Conservation (phyloP, 2,329 filamentous ascomycete genomes). For the Parastagonospora avenae region DNA sequence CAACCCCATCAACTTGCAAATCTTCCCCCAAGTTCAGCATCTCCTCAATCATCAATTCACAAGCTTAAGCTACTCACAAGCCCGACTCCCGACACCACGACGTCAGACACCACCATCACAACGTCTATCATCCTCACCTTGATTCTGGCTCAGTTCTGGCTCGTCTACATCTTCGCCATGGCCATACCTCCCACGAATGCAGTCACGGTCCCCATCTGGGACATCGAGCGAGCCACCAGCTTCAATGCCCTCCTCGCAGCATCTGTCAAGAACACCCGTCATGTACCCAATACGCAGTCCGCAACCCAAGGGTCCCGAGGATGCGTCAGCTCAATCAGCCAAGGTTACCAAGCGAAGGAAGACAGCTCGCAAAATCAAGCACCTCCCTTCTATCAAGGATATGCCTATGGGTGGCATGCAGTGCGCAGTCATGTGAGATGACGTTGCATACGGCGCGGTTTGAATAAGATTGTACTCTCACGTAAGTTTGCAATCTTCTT, state of each 20-base stretch:
- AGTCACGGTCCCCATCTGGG: not conserved
- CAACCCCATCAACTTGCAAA: not conserved
- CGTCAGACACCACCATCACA: not conserved
- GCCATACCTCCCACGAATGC: not conserved
- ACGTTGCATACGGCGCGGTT: not conserved
- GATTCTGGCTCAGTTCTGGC: not conserved
- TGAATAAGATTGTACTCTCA: not conserved
- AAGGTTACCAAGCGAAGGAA: not conserved
- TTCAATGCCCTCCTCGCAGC: not conserved
- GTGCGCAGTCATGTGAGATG: conserved; percentile 8
- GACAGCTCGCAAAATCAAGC: not conserved
- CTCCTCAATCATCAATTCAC: not conserved
- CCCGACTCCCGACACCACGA: not conserved
- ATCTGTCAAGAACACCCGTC: not conserved
- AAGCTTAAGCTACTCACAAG: not conserved
- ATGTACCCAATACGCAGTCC: not conserved
- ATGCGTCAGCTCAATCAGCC: not conserved
- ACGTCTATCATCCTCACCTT: conserved; percentile 2
- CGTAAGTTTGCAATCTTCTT: not conserved
- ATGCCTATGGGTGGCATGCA: conserved; percentile 3
- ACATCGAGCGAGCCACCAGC: not conserved
- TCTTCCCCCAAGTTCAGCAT: not conserved
- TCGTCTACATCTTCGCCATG: not conserved
- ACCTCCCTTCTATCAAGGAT: not conserved
- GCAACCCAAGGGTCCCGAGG: not conserved